Evolutionary conservation across 257 asterid species (phyloP), one percentile per base, ranked within the genome.

Genomic region (Perilla frutescens): DNA sequence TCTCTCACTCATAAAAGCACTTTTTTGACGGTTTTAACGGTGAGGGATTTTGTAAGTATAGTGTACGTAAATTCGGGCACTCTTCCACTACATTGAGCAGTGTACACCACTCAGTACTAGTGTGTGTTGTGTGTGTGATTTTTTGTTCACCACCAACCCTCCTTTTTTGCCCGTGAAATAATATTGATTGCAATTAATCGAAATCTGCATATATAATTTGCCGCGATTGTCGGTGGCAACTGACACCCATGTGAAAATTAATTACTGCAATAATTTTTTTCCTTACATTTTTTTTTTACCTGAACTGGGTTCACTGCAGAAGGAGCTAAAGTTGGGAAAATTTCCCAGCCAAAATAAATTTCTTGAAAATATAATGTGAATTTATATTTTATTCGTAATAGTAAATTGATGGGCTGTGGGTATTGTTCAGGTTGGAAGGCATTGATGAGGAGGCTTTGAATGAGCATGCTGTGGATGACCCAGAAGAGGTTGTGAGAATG

Each of bases 391-490:
- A 56, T 55, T 0, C 2, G 39, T 11, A 54, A 69, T 72, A 65
- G 62, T 20, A 71, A 72, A 29, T 68, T 62, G 77, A 67, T 58
- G 73, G 65, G 32, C 59, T 11, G 2, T 62, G 45, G 59, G 50
- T 62, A 15, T 75, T 70, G 74, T 74, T 66, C 84, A 93, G 98
- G 85, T 73, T 82, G 88, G 88, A 73, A 73, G 85, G 87, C 70
- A 73, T 76, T 79, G 90, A 86, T 68, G 88, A 87, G 74, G 87
- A 74, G 65, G 84, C 78, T 64, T 77, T 85, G 81, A 87, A 76
- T 81, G 88, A 81, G 70, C 95, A 89, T 76, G 96, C 98, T 13
- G 93, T 93, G 77, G 90, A 76, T 72, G 88, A 93, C 78, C 98
- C 98, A 41, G 97, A 91, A 78, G 92, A 83, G 81, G 88, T 91